Conservation (phyloP, 1,284 basidiomycete genomes). For the Ustilago crameri region DNA sequence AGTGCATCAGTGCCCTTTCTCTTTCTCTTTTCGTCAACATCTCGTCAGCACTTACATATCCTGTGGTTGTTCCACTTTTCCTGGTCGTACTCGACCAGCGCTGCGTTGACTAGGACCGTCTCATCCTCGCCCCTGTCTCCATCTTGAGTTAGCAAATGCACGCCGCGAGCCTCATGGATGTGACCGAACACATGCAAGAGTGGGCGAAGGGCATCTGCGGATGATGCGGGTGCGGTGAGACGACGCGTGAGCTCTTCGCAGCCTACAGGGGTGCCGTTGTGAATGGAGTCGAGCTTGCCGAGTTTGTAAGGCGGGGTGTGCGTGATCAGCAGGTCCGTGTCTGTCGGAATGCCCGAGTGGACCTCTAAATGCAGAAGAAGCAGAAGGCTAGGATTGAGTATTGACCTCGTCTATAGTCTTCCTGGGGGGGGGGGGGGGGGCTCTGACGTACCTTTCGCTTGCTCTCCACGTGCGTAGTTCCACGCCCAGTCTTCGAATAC, state of each 20-base stretch:
- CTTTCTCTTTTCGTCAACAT: background rate
- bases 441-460: slow-evolving; percentile 8
- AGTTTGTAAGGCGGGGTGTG: slow-evolving; percentile 32
- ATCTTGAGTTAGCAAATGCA: slow-evolving; percentile 11
- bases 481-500: slow-evolving; percentile 50
- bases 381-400: background rate
- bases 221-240: background rate
- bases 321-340: slow-evolving; percentile 47
- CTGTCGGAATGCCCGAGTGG: slow-evolving; percentile 15
- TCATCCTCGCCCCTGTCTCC: slow-evolving; percentile 7
- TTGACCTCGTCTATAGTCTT: too few relatives aligned
- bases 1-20: background rate
- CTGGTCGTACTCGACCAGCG: slow-evolving; percentile 50
- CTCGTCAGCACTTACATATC: slow-evolving; percentile 18
- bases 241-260: slow-evolving; percentile 45
- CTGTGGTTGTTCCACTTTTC: slow-evolving; percentile 11
- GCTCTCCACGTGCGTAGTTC: slow-evolving; percentile 36
- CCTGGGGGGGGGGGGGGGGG: background rate
- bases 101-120: slow-evolving; percentile 48
- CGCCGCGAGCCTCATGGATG: slow-evolving; percentile 48
- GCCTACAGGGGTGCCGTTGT: slow-evolving; percentile 39
- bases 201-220: slow-evolving; percentile 21
- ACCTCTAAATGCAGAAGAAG: slow-evolving; percentile 5
- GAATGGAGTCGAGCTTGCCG: slow-evolving; percentile 33
- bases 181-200: slow-evolving; percentile 47